phyloP scores from a whole-genome alignment of 2,329 filamentous ascomycete genomes.

The Zasmidium citrigriseum region DNA sequence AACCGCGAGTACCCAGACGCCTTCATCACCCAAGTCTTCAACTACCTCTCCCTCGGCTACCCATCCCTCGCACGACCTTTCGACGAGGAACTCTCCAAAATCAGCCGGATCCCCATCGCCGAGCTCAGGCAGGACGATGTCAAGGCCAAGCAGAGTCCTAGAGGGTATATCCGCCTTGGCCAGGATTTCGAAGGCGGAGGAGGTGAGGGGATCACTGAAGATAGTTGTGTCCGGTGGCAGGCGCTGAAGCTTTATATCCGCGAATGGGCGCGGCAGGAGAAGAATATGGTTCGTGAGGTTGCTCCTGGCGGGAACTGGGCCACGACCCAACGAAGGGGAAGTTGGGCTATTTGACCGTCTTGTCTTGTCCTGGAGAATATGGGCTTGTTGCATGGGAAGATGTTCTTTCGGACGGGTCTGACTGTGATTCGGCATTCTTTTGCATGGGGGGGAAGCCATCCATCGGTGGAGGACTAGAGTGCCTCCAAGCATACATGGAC shows the following conservation, averaged over 20 bases:
- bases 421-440: no score
- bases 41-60: slow-evolving; percentile 92
- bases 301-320: slow-evolving; percentile 40
- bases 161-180: slow-evolving; percentile 69
- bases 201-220: slow-evolving; percentile 43
- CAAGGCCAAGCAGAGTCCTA: slow-evolving; percentile 54
- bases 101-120: slow-evolving; percentile 67
- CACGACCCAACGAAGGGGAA: slow-evolving; percentile 48
- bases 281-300: slow-evolving; percentile 56
- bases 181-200: slow-evolving; percentile 51
- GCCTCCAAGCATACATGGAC: background rate
- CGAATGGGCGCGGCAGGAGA: slow-evolving; percentile 89
- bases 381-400: no score
- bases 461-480: no score
- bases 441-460: no score
- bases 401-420: no score
- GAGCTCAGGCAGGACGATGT: slow-evolving; percentile 74
- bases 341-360: slow-evolving; percentile 50
- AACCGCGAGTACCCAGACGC: slow-evolving; percentile 73
- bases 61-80: slow-evolving; percentile 80
- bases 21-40: slow-evolving; percentile 95
- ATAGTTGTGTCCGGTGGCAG: slow-evolving; percentile 73
- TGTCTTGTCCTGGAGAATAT: no score
- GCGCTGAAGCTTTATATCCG: slow-evolving; percentile 80
- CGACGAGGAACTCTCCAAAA: slow-evolving; percentile 82